Evolutionary conservation across 2,329 filamentous ascomycete genomes (phyloP), one percentile per base, ranked within the genome.

Genomic region (Alternaria panax): DNA sequence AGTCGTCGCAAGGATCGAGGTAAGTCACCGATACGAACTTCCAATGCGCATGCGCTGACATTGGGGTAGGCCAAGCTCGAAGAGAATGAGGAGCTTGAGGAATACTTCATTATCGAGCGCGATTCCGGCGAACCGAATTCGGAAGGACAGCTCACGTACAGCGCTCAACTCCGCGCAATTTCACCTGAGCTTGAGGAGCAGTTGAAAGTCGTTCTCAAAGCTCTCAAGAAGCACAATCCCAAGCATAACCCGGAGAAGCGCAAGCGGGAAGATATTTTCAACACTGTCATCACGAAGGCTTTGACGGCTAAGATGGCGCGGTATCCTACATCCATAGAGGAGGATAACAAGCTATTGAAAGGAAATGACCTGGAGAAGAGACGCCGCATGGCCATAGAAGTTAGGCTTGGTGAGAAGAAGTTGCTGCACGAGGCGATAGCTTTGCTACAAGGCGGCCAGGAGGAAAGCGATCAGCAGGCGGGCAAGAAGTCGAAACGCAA

Each of bases 51-150:
- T n/a, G 4, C 2, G 9, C 32, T 58, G 16, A 58, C 20, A 22
- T 2, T 3, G 2, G 3, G 6, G 8, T 20, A 58, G 50, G 42
- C n/a, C 3, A 43, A 47, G 2, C 28, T 54, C 4, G 34, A 54
- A 18, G 59, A 62, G 7, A 28, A 56, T 18, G 61, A 65, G 2
- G 62, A 67, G n/a, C 24, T 67, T 0, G 64, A 66, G 28, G 67
- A 69, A 2, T 62, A 60, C 22, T 68, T 68, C 40, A 48, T 69
- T 7, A 54, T 71, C 22, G 68, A 71, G 47, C 68, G 68, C 22
- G 67, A 71, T 36, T 65, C 68, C 1, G 68, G 68, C 9, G 68
- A 67, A 20, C 68, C 68, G 4, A 57, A 64, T 12, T 59, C 63
- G 6, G 54, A 71, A 53, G 68, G 68, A 2, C 64, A 52, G 2